Percentiles rank a stretch among this genome's conserved stretches.
phyloP scores from a whole-genome alignment of 2,329 filamentous ascomycete genomes.

The Harringtonia lauricola region DNA sequence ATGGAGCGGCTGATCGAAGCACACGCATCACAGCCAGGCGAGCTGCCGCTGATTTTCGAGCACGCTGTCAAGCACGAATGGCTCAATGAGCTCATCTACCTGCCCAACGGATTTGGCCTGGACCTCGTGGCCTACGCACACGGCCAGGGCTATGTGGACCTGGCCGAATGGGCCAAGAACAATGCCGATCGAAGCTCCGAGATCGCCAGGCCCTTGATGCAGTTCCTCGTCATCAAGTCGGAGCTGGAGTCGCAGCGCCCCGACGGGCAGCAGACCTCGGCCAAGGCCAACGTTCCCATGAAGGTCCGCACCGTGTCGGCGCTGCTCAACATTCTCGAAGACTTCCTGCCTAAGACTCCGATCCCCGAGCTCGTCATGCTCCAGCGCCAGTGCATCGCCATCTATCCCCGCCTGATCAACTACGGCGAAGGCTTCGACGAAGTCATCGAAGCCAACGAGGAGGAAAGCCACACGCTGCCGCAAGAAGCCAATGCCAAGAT shows the following conservation, averaged over 20 bases:
- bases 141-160: conserved; percentile 66
- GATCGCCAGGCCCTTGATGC: conserved; percentile 60
- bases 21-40: conserved; percentile 58
- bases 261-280: conserved; percentile 27
- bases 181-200: conserved; percentile 55
- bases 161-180: conserved; percentile 69
- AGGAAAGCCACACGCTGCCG: conserved; percentile 70
- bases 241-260: conserved; percentile 69
- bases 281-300: conserved; percentile 59
- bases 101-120: conserved; percentile 74
- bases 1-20: conserved; percentile 66
- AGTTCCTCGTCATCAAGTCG: conserved; percentile 77
- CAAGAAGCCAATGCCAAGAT: conserved; percentile 75
- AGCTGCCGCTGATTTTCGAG: conserved; percentile 61
- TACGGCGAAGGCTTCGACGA: conserved; percentile 90
- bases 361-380: conserved; percentile 64
- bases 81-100: conserved; percentile 69
- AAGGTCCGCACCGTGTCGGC: conserved; percentile 77
- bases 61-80: conserved; percentile 74
- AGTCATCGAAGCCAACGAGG: conserved; percentile 76
- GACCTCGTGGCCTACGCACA: conserved; percentile 82
- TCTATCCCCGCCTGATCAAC: conserved; percentile 90
- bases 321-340: conserved; percentile 68
- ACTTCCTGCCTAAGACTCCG: conserved; percentile 49
- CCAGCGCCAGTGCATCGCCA: conserved; percentile 80